These are phyloP conservation scores for Geoglossum glabrum DNA, from an alignment of 495 filamentous ascomycete genomes.

Conservation along the genomic window DNA sequence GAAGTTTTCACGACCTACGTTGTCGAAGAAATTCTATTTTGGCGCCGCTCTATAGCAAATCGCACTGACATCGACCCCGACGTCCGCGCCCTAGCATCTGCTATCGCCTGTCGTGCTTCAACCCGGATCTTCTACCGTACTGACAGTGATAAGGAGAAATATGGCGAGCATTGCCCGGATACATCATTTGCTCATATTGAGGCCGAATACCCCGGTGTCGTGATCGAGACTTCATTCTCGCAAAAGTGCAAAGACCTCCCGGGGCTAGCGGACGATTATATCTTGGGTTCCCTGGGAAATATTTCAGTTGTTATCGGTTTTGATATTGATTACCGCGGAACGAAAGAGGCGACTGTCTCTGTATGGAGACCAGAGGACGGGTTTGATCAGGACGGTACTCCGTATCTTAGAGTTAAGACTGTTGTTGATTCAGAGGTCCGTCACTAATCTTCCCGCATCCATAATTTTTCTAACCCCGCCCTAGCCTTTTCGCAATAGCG, in stretches of 20 bases:
- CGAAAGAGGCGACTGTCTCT: neutral
- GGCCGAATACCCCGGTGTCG: conserved; percentile 14
- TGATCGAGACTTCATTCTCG: conserved; percentile 20
- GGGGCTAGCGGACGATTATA: conserved; percentile 17
- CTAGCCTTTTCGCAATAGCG: neutral
- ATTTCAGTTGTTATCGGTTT: conserved; percentile 16
- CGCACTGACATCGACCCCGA: neutral
- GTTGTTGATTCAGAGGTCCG: neutral
- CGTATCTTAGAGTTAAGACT: neutral
- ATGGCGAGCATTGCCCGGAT: conserved; percentile 12
- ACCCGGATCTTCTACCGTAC: neutral
- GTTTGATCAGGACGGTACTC: neutral
- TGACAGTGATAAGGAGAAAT: neutral
- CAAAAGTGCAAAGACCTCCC: conserved; percentile 15
- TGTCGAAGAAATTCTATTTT: neutral
- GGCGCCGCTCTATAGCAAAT: neutral
- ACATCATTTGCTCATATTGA: conserved; percentile 14
- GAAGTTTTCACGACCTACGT: neutral
- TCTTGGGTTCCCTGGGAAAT: conserved; percentile 13
- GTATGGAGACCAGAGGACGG: neutral
- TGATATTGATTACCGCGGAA: conserved; percentile 14
- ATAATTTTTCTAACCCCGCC: neutral
- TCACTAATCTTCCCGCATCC: neutral
- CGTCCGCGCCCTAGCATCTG: neutral
- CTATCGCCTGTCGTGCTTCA: neutral